Percentiles rank a stretch among this genome's conserved stretches.
These are phyloP conservation scores for Dryadomyces sulphureus DNA, from an alignment of 2,329 filamentous ascomycete genomes.

Conservation along the genomic window DNA sequence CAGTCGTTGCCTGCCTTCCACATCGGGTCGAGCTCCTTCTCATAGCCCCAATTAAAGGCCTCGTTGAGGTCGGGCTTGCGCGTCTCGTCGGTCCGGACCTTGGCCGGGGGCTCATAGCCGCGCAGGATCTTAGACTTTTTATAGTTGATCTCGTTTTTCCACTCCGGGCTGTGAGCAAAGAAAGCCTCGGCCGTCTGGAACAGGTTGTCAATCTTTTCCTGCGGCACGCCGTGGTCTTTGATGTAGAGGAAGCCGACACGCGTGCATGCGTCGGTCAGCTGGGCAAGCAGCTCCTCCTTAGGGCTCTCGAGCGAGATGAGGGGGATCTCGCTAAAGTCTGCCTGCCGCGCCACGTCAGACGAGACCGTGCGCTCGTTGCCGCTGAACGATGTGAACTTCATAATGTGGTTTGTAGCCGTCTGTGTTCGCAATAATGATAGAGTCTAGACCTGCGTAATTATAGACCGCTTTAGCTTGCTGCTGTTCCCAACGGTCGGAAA, in stretches of 20 bases:
- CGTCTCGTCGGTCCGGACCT: neutral
- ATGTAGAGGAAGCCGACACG: slow-evolving; percentile 18
- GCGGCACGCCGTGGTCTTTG: slow-evolving; percentile 16
- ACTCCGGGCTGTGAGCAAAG: slow-evolving; percentile 16
- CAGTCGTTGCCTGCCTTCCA: neutral
- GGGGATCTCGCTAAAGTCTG: slow-evolving; percentile 1
- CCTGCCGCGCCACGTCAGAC: neutral
- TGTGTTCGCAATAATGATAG: too few relatives aligned
- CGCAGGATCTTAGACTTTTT: neutral
- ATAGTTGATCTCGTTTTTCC: slow-evolving; percentile 13
- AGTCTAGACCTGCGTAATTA: too few relatives aligned
- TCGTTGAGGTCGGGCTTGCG: slow-evolving; percentile 8
- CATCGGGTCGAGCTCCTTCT: slow-evolving; percentile 3
- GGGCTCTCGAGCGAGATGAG: neutral
- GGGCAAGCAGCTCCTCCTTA: neutral
- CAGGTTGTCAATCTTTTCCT: slow-evolving; percentile 14
- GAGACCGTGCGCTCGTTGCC: neutral
- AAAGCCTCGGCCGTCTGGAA: slow-evolving; percentile 17
- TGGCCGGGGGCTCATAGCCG: neutral
- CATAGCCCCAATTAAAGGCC: slow-evolving; percentile 9
- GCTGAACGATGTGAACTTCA: neutral
- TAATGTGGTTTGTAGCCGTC: too few relatives aligned
- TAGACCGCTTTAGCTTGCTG: too few relatives aligned
- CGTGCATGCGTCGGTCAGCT: slow-evolving; percentile 10
- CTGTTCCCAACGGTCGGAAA: too few relatives aligned